These are phyloP conservation scores for Calonectria hawksworthii DNA, from an alignment of 2,329 filamentous ascomycete genomes.

Conservation along the genomic window DNA sequence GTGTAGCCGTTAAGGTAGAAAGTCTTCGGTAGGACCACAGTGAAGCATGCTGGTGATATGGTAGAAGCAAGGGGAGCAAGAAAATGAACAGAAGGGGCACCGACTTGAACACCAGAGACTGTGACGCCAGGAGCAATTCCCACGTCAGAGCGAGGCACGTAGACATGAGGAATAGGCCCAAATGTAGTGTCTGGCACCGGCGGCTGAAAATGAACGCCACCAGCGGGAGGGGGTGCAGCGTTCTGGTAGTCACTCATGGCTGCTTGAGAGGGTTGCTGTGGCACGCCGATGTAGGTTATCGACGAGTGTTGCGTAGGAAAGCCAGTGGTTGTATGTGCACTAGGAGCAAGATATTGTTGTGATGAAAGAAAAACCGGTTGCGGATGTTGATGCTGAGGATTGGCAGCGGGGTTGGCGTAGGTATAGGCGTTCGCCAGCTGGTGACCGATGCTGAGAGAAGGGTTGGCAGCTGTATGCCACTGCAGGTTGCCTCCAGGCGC, in stretches of 20 bases:
- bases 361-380: conserved; percentile 2
- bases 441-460: conserved; percentile 49
- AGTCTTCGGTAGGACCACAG: conserved; percentile 51
- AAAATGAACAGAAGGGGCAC: conserved; percentile 48
- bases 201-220: conserved; percentile 68
- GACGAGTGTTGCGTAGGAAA: conserved; percentile 23
- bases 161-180: conserved; percentile 68
- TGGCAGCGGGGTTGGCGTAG: conserved; percentile 19
- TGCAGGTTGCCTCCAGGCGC: conserved; percentile 43
- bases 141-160: conserved; percentile 67
- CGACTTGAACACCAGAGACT: conserved; percentile 53
- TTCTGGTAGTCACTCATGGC: conserved; percentile 60
- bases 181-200: conserved; percentile 70
- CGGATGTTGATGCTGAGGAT: conserved; percentile 29
- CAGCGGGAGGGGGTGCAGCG: conserved; percentile 53
- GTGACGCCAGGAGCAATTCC: conserved; percentile 46
- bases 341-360: conserved; percentile 14
- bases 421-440: conserved; percentile 41
- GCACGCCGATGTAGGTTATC: conserved; percentile 47
- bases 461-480: conserved; percentile 53
- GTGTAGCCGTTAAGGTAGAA: conserved; percentile 49
- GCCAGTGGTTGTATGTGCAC: not conserved
- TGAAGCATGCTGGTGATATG: conserved; percentile 41
- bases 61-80: conserved; percentile 39
- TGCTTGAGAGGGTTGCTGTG: conserved; percentile 39